A percentile compares a stretch with the other conserved stretches of the same genome.
These are phyloP conservation scores for Berberis thunbergii DNA, from an alignment of 164 flowering plant genomes.

Conservation along the genomic window DNA sequence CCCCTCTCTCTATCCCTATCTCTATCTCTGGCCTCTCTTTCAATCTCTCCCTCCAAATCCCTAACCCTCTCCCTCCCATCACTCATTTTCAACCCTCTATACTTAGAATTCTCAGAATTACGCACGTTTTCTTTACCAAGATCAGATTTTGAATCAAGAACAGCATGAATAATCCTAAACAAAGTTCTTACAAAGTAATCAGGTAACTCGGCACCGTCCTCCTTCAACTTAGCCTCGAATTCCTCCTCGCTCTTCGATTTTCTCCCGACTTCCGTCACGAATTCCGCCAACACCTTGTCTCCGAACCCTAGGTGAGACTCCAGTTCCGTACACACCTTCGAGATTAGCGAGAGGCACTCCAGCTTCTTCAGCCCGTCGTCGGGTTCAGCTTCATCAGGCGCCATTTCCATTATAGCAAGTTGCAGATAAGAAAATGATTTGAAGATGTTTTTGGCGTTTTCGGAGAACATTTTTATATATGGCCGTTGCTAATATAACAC, in stretches of 20 bases:
- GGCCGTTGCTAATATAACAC: no score
- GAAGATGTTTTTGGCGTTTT: no score
- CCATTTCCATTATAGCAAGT: no score
- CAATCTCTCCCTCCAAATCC: not conserved
- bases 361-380: conserved; percentile 51
- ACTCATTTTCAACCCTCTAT: not conserved
- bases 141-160: conserved; percentile 45
- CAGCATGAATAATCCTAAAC: conserved; percentile 68
- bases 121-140: not conserved
- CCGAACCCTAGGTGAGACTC: conserved; percentile 65
- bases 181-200: conserved; percentile 80
- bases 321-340: conserved; percentile 76
- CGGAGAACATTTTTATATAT: no score
- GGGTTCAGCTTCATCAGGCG: not conserved
- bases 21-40: not conserved
- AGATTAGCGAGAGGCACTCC: conserved; percentile 71
- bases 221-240: conserved; percentile 63
- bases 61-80: no score
- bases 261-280: conserved; percentile 62
- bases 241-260: conserved; percentile 48
- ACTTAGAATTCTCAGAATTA: no score
- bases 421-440: no score
- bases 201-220: conserved; percentile 73
- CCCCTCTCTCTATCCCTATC: conserved; percentile 21
- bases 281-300: conserved; percentile 83